These are phyloP conservation scores for Ustulina deusta DNA, from an alignment of 2,329 filamentous ascomycete genomes.

Conservation along the genomic window DNA sequence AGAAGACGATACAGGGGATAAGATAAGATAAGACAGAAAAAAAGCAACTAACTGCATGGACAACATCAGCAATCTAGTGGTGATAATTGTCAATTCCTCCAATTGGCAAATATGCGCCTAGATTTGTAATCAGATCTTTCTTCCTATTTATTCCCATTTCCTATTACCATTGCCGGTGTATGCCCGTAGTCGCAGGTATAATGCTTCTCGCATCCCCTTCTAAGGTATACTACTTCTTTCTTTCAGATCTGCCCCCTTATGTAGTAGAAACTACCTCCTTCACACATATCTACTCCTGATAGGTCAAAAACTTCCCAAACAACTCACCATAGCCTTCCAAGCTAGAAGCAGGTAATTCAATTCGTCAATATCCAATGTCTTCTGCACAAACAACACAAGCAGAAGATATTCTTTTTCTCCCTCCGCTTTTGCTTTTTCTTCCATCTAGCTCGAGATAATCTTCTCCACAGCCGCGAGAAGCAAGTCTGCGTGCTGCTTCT, in stretches of 20 bases:
- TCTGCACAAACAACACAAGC: background rate
- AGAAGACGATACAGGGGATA: background rate
- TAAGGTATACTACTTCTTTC: conserved; percentile 5
- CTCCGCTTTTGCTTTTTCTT: background rate
- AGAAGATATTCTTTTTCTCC: no score
- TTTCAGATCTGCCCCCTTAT: background rate
- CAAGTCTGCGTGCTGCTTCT: conserved; percentile 90
- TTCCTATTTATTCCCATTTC: conserved; percentile 17
- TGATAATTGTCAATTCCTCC: conserved; percentile 14
- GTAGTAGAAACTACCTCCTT: background rate
- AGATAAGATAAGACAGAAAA: background rate
- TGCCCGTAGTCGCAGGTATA: background rate
- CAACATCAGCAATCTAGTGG: background rate
- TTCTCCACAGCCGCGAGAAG: conserved; percentile 83
- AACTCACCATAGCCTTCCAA: background rate
- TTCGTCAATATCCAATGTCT: background rate
- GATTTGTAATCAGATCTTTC: conserved; percentile 12
- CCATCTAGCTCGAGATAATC: conserved; percentile 64
- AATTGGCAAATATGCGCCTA: conserved; percentile 11
- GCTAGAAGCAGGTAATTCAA: background rate
- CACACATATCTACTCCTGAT: background rate
- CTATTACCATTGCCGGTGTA: background rate
- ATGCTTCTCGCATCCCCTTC: background rate
- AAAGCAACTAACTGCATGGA: background rate
- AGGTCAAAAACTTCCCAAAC: background rate